These are phyloP conservation scores for Ophidiomyces ophidiicola DNA, from an alignment of 2,329 filamentous ascomycete genomes.

Conservation along the genomic window DNA sequence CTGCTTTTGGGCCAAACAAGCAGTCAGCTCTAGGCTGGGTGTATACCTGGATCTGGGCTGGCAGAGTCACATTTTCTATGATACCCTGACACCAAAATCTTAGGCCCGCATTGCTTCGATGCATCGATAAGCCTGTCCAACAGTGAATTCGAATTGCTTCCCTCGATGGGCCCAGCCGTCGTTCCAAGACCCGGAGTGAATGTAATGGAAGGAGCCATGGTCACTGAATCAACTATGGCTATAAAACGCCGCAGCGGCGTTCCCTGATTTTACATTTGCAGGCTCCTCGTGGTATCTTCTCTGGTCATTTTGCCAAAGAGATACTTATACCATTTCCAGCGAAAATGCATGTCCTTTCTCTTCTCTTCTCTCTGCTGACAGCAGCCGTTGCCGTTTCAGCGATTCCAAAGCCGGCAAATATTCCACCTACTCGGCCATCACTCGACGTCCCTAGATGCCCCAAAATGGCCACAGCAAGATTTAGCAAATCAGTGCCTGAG, in stretches of 20 bases:
- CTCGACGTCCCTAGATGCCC: conserved; percentile 13
- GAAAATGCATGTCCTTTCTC: conserved; percentile 12
- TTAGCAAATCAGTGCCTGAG: conserved; percentile 34
- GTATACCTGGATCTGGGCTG: background rate
- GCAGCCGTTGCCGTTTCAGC: conserved; percentile 2
- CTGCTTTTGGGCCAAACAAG: too few species aligned
- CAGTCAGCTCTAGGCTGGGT: too few species aligned
- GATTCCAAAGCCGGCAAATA: background rate
- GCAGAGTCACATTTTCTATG: conserved; percentile 1
- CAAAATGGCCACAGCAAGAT: conserved; percentile 3
- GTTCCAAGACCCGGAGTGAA: too few species aligned
- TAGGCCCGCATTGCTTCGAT: too few species aligned
- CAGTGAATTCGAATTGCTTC: too few species aligned
- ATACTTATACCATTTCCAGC: background rate
- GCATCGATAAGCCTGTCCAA: too few species aligned
- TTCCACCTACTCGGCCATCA: background rate
- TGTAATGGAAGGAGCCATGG: too few species aligned
- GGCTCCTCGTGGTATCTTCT: too few species aligned
- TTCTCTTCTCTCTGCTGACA: conserved; percentile 9
- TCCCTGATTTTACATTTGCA: too few species aligned
- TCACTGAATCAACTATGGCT: too few species aligned
- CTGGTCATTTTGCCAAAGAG: background rate
- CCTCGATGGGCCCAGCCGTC: too few species aligned
- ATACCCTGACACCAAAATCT: background rate
- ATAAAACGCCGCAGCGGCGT: too few species aligned